Evolutionary conservation across 2,329 filamentous ascomycete species (phyloP), one percentile per base, ranked within the genome.

Genomic region (Cladorrhinum sp.): DNA sequence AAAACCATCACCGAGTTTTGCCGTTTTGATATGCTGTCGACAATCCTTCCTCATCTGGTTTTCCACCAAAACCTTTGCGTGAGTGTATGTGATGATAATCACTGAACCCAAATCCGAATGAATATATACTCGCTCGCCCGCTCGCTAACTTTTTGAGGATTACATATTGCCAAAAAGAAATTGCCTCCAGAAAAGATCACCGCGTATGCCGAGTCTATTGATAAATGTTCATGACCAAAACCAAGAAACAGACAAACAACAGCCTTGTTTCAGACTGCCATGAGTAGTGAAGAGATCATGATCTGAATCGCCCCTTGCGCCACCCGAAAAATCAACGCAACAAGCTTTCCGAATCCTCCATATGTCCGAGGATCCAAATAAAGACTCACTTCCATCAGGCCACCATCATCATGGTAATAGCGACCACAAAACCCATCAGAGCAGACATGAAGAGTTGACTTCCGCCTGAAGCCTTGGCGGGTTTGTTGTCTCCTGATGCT

Each of bases 241-340:
- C 4, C n/a, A 29, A 55, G n/a, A 29, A 25, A 41, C 52, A 38
- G 41, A 55, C 6, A 27, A 25, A 41, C 32, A 38, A 56, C 53
- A 29, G 53, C 38, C 38, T n/a, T 56, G 49, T 56, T 23, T n/a
- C 53, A 56, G 53, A 56, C 20, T 16, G 16, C 16, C 41, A 45
- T 45, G 8, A 18, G n/a, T 45, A 7, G 49, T 55, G 38, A 52
- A n/a, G 38, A n/a, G 36, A 38, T 57, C 32, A 36, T 13, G n/a
- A 45, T 20, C n/a, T 20, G 41, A 45, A 45, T 13, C 32, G 41
- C 18, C 10, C 18, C 18, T 5, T 45, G 41, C 41, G 41, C 41
- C 41, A n/a, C 41, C 32, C 18, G 20, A 45, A 7, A 4, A 4
- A 20, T 13, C 16, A 13, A 13, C 32, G 32, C 32, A 36, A 36